Conservation (phyloP, 345 rosid genomes). For the Linum tenue region DNA sequence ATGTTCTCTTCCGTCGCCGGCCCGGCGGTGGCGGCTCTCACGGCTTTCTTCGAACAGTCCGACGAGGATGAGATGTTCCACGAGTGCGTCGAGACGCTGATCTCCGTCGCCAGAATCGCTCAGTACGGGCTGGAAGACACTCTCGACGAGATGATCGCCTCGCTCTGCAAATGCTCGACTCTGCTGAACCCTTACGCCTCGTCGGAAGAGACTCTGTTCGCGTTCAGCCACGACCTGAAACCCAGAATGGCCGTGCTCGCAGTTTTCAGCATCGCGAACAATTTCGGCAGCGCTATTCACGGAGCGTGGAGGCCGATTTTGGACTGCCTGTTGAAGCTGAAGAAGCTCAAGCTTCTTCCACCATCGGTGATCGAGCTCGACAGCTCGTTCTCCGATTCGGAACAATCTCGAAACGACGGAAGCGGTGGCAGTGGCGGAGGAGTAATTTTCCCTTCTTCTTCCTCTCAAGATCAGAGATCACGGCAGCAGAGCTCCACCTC, state of each 20-base stretch:
- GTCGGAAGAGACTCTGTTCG: conserved; percentile 73
- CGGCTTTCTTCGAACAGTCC: conserved; percentile 75
- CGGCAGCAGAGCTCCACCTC: conserved; percentile 30
- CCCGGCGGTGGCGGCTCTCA: conserved; percentile 72
- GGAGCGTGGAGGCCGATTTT: conserved; percentile 93
- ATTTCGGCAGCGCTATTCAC: conserved; percentile 61
- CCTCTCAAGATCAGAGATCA: conserved; percentile 27
- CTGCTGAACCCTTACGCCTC: conserved; percentile 81
- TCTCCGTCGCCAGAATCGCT: conserved; percentile 71
- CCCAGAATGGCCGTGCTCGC: conserved; percentile 89
- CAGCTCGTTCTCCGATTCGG: conserved; percentile 21
- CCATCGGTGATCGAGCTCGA: conserved; percentile 60
- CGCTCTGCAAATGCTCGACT: conserved; percentile 77
- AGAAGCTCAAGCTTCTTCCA: conserved; percentile 80
- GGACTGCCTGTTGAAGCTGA: conserved; percentile 79
- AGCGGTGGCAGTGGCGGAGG: conserved; percentile 7
- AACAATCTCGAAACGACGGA: conserved; percentile 28
- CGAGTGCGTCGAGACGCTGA: conserved; percentile 81
- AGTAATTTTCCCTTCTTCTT: conserved; percentile 19
- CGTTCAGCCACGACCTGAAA: conserved; percentile 74
- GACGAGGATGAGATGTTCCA: conserved; percentile 86
- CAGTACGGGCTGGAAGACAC: conserved; percentile 75
- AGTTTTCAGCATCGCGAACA: conserved; percentile 73
- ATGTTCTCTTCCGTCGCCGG: conserved; percentile 89
- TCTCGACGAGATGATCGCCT: conserved; percentile 77